phyloP scores from a whole-genome alignment of 495 filamentous ascomycete genomes.

The Penicillium tannophilum region DNA sequence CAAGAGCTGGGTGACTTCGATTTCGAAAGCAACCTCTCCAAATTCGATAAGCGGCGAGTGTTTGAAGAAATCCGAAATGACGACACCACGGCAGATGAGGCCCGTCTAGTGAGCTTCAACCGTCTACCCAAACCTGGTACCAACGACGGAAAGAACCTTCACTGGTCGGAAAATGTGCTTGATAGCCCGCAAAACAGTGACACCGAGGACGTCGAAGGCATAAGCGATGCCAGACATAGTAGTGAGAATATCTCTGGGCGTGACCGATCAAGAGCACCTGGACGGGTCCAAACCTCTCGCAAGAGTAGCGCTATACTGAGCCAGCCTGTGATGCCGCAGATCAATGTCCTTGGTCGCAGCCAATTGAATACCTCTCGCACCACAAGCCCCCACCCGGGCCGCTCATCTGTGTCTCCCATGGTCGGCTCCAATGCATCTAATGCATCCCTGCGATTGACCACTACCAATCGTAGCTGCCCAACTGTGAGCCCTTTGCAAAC shows the following conservation, averaged over 20 bases:
- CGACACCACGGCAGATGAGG: constrained; percentile 84
- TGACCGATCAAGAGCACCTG: constrained; percentile 53
- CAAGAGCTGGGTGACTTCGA: constrained; percentile 94
- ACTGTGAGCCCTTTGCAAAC: constrained; percentile 83
- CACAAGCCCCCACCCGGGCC: constrained; percentile 45
- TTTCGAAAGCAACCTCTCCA: constrained; percentile 81
- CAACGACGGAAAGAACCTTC: constrained; percentile 84
- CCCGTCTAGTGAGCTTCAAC: constrained; percentile 87
- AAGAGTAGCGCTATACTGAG: constrained; percentile 59
- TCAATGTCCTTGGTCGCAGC: constrained; percentile 39
- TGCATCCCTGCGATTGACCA: constrained; percentile 50
- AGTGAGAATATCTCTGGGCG: constrained; percentile 57
- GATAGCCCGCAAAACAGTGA: constrained; percentile 70
- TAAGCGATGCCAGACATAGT: constrained; percentile 57
- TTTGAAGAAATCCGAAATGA: constrained; percentile 88
- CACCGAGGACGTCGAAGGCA: constrained; percentile 59
- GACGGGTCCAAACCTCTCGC: constrained; percentile 56
- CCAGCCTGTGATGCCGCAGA: constrained; percentile 37
- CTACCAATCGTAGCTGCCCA: constrained; percentile 72
- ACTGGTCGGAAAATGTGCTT: constrained; percentile 90
- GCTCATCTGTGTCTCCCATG: constrained; percentile 42
- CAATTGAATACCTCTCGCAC: constrained; percentile 44
- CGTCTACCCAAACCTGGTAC: constrained; percentile 75
- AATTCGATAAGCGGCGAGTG: constrained; percentile 89
- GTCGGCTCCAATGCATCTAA: constrained; percentile 35